Evolutionary conservation across 139 green algal species (phyloP).

Genomic region (Mychonastes homosphaera): DNA sequence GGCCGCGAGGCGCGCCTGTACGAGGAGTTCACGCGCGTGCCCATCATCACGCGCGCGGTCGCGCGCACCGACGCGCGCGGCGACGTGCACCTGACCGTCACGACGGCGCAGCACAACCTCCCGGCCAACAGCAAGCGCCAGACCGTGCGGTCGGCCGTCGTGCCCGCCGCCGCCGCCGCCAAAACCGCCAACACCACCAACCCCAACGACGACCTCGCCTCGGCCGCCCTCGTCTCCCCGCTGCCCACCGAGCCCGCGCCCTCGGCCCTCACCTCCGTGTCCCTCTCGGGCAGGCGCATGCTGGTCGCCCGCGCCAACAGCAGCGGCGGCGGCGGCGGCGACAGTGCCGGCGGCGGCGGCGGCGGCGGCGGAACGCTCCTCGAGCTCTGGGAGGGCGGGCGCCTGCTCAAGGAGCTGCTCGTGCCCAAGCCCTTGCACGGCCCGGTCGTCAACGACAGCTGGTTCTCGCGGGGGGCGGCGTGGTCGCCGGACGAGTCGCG

Average conservation of each 20-base stretch:
- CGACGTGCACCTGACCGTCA: slow-evolving; percentile 20
- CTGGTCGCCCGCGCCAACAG: slow-evolving; percentile 13
- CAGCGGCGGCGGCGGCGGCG: slow-evolving; percentile 19
- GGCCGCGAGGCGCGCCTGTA: too few species aligned
- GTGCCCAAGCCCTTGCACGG: slow-evolving; percentile 69
- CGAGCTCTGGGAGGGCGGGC: slow-evolving; percentile 51
- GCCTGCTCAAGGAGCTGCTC: slow-evolving; percentile 39
- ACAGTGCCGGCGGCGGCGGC: slow-evolving; percentile 12
- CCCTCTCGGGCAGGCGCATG: slow-evolving; percentile 28
- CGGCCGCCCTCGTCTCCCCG: background rate
- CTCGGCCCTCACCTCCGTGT: slow-evolving; percentile 21
- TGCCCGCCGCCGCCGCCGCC: slow-evolving; percentile 8
- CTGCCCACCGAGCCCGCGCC: slow-evolving; percentile 38
- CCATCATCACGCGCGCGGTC: background rate
- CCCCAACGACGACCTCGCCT: background rate
- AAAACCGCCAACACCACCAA: background rate
- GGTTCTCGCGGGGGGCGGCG: slow-evolving; percentile 59
- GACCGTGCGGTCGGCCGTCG: slow-evolving; percentile 32
- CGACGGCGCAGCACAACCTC: slow-evolving; percentile 65
- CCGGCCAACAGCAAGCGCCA: slow-evolving; percentile 52
- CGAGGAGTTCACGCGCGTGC: slow-evolving; percentile 9
- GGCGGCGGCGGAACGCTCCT: slow-evolving; percentile 25
- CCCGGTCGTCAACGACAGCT: slow-evolving; percentile 64
- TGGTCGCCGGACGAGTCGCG: slow-evolving; percentile 62
- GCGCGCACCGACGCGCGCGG: background rate